Percentiles rank a stretch among this genome's conserved stretches.
Conservation (phyloP, 2,329 filamentous ascomycete species). For the Nectriaceae sp. region DNA sequence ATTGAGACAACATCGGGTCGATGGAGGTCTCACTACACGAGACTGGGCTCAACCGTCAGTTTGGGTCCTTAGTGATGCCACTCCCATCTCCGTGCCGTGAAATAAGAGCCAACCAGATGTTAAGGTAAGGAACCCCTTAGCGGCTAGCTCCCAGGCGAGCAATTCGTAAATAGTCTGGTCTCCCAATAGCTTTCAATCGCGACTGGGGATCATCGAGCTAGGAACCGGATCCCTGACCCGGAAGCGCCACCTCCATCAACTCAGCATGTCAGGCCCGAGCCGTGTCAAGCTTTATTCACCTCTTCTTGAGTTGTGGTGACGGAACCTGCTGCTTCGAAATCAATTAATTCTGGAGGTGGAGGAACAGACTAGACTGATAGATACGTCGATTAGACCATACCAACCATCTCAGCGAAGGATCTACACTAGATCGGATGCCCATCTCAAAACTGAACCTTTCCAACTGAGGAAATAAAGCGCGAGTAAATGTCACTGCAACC, state of each 20-base stretch:
- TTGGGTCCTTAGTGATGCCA: background rate
- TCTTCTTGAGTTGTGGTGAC: background rate
- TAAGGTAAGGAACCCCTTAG: conserved; percentile 17
- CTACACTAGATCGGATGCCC: too few relatives aligned
- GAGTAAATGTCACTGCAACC: too few relatives aligned
- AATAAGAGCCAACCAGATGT: conserved; percentile 19
- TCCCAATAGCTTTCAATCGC: conserved; percentile 1
- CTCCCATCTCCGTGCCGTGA: conserved; percentile 1
- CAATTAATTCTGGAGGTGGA: too few relatives aligned
- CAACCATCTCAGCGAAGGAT: too few relatives aligned
- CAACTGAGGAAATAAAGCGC: too few relatives aligned
- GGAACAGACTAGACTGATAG: too few relatives aligned
- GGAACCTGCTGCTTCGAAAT: background rate
- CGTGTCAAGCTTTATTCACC: background rate
- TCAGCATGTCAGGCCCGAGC: background rate
- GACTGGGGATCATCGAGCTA: conserved; percentile 6
- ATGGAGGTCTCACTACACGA: background rate
- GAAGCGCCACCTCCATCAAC: background rate
- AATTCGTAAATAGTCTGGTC: conserved; percentile 10
- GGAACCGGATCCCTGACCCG: background rate
- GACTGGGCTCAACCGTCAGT: background rate
- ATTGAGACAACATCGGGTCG: background rate
- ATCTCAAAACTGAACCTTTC: too few relatives aligned
- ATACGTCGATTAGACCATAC: too few relatives aligned
- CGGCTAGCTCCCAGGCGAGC: conserved; percentile 8